Conservation (phyloP, 164 flowering plant genomes). For the Vitis rotundifolia region DNA sequence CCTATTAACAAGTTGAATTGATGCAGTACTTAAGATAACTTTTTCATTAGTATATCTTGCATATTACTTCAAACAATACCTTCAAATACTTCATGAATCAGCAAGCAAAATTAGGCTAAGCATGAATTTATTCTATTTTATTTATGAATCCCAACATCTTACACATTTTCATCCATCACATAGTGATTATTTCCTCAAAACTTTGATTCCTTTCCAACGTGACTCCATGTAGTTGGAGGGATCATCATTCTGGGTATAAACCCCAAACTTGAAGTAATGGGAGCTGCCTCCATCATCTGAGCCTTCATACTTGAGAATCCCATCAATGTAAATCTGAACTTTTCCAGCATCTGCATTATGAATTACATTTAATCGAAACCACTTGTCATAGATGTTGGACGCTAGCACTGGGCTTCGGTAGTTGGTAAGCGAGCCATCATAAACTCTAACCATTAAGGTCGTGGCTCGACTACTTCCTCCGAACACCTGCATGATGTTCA, state of each 20-base stretch:
- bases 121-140: no score
- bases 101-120: no score
- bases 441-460: constrained; percentile 21
- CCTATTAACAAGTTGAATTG: no score
- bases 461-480: constrained; percentile 19
- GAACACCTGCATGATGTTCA: constrained; percentile 30
- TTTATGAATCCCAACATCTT: no score
- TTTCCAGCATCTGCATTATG: constrained; percentile 16
- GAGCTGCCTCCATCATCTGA: constrained; percentile 1
- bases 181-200: not conserved
- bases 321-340: constrained; percentile 13
- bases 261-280: constrained; percentile 18
- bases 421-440: constrained; percentile 17
- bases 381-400: constrained; percentile 14
- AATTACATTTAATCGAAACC: constrained; percentile 23
- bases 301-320: not conserved
- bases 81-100: no score
- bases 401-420: constrained; percentile 10
- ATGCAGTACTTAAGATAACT: no score
- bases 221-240: constrained; percentile 25
- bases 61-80: no score
- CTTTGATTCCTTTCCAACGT: not conserved
- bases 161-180: no score
- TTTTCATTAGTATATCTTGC: no score
- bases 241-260: constrained; percentile 12